Conservation (phyloP, 208 protist species). For the Trichomonas vaginalis region DNA sequence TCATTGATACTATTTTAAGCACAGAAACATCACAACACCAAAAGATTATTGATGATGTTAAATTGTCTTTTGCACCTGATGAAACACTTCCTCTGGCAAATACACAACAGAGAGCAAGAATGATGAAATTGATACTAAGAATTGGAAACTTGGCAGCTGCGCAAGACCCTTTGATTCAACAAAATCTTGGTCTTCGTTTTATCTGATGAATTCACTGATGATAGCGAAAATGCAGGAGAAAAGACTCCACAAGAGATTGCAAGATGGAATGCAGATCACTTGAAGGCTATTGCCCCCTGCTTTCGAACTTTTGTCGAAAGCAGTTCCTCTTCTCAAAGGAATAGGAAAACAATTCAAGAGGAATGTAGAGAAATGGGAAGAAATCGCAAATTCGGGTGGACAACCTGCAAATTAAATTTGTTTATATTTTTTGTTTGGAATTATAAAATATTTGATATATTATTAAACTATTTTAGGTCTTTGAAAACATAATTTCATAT, state of each 20-base stretch:
- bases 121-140: neutral
- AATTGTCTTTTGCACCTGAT: neutral
- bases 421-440: too few relatives aligned
- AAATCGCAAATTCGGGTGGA: neutral
- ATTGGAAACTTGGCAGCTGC: neutral
- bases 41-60: neutral
- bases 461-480: too few relatives aligned
- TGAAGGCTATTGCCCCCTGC: neutral
- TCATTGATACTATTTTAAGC: neutral
- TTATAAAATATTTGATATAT: too few relatives aligned
- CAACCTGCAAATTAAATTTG: too few relatives aligned
- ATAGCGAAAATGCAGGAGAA: neutral
- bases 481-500: too few relatives aligned
- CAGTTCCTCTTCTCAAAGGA: neutral
- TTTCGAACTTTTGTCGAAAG: neutral
- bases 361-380: neutral
- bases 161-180: neutral
- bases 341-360: neutral
- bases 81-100: neutral
- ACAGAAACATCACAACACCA: neutral
- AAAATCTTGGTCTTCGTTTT: neutral
- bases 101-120: neutral
- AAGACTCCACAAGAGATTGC: neutral
- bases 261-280: neutral
- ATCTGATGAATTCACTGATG: neutral